Evolutionary conservation across 2,329 filamentous ascomycete species (phyloP).

Genomic region (Helicocarpus griseus): DNA sequence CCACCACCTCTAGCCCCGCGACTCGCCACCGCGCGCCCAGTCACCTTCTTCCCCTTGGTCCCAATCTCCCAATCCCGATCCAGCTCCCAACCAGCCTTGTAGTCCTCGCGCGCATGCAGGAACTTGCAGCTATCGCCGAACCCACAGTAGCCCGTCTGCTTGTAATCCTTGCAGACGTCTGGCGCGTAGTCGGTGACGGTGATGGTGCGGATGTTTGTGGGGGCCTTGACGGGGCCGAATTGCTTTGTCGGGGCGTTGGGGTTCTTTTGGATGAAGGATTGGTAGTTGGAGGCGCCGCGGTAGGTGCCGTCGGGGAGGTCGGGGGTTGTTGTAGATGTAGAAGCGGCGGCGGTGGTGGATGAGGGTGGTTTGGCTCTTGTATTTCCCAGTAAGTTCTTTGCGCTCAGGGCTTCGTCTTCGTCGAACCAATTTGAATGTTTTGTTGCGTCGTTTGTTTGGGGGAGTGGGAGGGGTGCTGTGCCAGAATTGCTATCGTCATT

Average conservation of each 20-base stretch:
- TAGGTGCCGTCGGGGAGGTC: constrained; percentile 57
- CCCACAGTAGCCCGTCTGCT: constrained; percentile 61
- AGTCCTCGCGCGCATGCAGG: constrained; percentile 52
- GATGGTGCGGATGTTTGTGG: constrained; percentile 82
- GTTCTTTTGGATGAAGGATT: constrained; percentile 70
- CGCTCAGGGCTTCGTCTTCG: constrained; percentile 40
- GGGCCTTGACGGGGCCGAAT: constrained; percentile 75
- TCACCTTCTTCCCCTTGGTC: constrained; percentile 44
- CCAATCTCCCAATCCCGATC: constrained; percentile 88
- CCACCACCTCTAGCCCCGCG: constrained; percentile 33
- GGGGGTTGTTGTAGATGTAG: constrained; percentile 1
- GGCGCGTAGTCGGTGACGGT: constrained; percentile 86
- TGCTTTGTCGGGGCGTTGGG: constrained; percentile 59
- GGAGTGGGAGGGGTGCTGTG: not conserved
- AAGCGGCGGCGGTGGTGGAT: not conserved
- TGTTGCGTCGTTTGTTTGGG: constrained; percentile 64
- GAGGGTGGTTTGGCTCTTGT: constrained; percentile 17
- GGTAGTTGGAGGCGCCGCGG: constrained; percentile 63
- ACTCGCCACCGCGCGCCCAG: constrained; percentile 41
- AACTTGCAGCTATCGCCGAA: constrained; percentile 73
- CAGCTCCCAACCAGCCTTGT: constrained; percentile 88
- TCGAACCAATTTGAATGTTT: constrained; percentile 87
- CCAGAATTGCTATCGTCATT: not conserved
- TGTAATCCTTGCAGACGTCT: constrained; percentile 93
- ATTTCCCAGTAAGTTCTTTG: constrained; percentile 37